Base-by-base conservation (phyloP, 2,329 filamentous ascomycete species). In the Apiospora arundinis region DNA sequence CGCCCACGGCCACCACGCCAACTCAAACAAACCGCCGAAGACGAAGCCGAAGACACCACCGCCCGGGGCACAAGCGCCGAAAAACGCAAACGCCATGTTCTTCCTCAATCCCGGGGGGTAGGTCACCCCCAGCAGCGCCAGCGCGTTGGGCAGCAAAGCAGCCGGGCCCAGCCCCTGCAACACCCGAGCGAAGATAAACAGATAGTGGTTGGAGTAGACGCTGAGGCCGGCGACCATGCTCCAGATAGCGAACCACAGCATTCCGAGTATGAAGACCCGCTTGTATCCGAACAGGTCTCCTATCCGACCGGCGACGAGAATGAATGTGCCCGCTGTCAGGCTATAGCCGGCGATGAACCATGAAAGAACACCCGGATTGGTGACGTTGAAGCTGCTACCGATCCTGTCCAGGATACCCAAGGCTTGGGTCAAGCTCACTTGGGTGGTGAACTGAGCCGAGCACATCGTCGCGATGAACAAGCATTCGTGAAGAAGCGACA, bases 91-190 rank as follows among this genome's bases (percentile, higher is more conserved):
- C 0, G 80, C 77, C 76, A 82, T 79, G 12, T 78, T 75, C 73
- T 83, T 81, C 21, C 77, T 78, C 18, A 72, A 70, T 1, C 82
- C 81, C 0, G 78, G 77, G 1, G 81, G 77, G 74, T 91, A 91
- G 1, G 84, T 83, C 0, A 81, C 80, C 3, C 89, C 88, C 6
- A 91, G 77, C 18, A 91, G 81, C 1, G 88, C 89, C 46, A 91
- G 79, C 1, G 81, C 86, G 74, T 90, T 91, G 0, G 89, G 88
- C n/a, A 91, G 77, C 60, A 84, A 74, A 52, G 91, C 82, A 0
- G 88, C 86, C 0, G 88, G 86, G 0, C 88, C 89, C 48, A 88
- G 84, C 1, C 86, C 85, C 73, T 89, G 86, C 11, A 89, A 77
- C 1, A 83, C 85, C n/a, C 87, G 83, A 37, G 82, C 82, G 69